These are phyloP conservation scores for Saraca asoca DNA, from an alignment of 331 rosid species.

Conservation along the genomic window DNA sequence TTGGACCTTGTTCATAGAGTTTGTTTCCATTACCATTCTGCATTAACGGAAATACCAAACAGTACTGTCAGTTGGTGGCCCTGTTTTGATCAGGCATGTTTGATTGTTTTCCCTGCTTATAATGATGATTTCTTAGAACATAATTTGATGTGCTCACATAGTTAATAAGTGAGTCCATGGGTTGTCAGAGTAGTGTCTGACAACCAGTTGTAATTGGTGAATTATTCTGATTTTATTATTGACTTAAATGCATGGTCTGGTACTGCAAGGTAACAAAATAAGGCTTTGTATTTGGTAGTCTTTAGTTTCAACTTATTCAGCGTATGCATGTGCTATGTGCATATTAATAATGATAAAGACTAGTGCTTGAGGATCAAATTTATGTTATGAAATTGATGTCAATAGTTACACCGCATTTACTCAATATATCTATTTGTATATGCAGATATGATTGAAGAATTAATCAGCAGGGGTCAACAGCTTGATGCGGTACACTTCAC, in stretches of 20 bases:
- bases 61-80: background rate
- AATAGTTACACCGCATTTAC: too few species aligned
- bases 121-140: background rate
- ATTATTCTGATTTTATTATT: conserved; percentile 1
- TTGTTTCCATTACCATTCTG: background rate
- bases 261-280: background rate
- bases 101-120: background rate
- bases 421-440: conserved; percentile 18
- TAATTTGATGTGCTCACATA: background rate
- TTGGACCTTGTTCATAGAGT: background rate
- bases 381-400: too few species aligned
- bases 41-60: background rate
- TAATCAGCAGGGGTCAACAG: conserved; percentile 93
- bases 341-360: background rate
- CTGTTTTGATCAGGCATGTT: background rate
- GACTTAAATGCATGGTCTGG: background rate
- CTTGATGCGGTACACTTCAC: conserved; percentile 99
- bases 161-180: background rate
- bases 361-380: too few species aligned
- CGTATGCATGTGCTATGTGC: background rate
- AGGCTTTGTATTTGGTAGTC: background rate
- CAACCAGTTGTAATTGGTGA: conserved; percentile 1
- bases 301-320: background rate
- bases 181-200: conserved; percentile 5
- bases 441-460: conserved; percentile 91